phyloP scores from a whole-genome alignment of 176 grass and related monocot genomes.

The Cymbopogon citratus region DNA sequence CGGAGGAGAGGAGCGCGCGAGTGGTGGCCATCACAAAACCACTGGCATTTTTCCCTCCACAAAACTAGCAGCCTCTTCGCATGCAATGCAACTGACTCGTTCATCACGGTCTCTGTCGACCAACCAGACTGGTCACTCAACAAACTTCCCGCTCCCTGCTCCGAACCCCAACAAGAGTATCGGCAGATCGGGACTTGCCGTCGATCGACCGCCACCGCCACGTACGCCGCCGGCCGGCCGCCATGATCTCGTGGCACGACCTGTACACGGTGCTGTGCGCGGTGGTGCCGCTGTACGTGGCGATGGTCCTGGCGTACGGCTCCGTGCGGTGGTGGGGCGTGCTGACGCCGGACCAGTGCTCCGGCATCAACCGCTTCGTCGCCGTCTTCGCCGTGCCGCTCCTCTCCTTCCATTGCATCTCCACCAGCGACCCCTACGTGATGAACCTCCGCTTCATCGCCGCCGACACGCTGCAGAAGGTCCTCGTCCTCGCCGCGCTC shows the following conservation, averaged over 20 bases:
- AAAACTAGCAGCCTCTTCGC: neutral
- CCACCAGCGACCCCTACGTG: conserved; percentile 49
- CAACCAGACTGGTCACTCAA: neutral
- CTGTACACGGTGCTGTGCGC: conserved; percentile 66
- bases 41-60: no score
- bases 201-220: neutral
- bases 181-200: neutral
- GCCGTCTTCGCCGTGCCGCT: conserved; percentile 74
- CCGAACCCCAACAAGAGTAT: neutral
- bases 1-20: no score
- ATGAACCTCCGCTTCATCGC: conserved; percentile 73
- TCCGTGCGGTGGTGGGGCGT: conserved; percentile 71
- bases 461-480: conserved; percentile 70
- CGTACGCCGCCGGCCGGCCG: neutral
- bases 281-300: conserved; percentile 71
- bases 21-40: no score
- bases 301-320: conserved; percentile 64
- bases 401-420: conserved; percentile 76
- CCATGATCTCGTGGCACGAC: conserved; percentile 74
- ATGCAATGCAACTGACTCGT: neutral
- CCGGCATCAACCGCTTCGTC: conserved; percentile 74
- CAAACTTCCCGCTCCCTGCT: neutral
- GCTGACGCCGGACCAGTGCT: conserved; percentile 64
- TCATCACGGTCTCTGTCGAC: neutral
- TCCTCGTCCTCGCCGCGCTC: conserved; percentile 43